Evolutionary conservation across 257 asterid genomes (phyloP).

Genomic region (Capsicum chinense): DNA sequence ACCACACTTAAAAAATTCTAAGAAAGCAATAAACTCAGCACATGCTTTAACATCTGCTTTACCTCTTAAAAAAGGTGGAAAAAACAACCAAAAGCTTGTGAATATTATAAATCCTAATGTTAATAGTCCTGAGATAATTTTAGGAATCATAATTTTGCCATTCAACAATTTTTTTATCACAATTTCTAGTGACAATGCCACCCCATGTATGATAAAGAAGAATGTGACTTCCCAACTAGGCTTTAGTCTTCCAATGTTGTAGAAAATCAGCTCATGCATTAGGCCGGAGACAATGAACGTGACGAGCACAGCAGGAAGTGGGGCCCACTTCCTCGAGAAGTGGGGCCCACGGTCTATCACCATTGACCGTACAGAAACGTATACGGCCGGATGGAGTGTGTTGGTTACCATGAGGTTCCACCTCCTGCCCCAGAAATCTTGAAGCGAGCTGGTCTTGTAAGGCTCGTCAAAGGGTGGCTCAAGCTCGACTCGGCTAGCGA

Average conservation of each 20-base stretch:
- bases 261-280: conserved; percentile 61
- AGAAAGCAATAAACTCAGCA: conserved; percentile 49
- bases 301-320: conserved; percentile 41
- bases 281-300: conserved; percentile 59
- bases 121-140: conserved; percentile 40
- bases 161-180: conserved; percentile 40
- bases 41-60: conserved; percentile 50
- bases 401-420: conserved; percentile 37
- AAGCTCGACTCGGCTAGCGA: conserved; percentile 10
- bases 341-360: background rate
- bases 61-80: conserved; percentile 54
- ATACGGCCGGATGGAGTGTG: conserved; percentile 37
- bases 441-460: conserved; percentile 45
- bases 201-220: conserved; percentile 54
- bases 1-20: conserved; percentile 36
- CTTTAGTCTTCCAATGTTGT: conserved; percentile 48
- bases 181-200: conserved; percentile 44
- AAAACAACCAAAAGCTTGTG: conserved; percentile 57
- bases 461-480: conserved; percentile 62
- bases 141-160: conserved; percentile 32
- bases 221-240: conserved; percentile 52
- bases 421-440: conserved; percentile 44
- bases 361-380: conserved; percentile 37
- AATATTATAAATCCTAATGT: conserved; percentile 41
- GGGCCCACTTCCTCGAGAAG: conserved; percentile 37